A percentile compares a stretch with the other conserved stretches of the same genome.
phyloP scores from a whole-genome alignment of 345 rosid species.

The Heritiera littoralis region DNA sequence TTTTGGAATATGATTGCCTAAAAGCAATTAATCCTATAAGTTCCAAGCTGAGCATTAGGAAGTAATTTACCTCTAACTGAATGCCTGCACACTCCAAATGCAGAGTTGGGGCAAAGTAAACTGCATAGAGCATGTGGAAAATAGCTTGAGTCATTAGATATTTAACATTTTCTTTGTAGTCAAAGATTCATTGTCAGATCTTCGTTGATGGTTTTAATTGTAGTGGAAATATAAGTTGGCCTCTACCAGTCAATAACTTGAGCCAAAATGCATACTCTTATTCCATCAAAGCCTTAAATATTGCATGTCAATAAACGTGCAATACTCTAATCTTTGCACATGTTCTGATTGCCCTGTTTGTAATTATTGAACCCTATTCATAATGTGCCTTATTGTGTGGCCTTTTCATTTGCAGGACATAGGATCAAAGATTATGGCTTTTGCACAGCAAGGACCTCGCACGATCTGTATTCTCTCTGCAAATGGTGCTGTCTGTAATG shows the following conservation, averaged over 20 bases:
- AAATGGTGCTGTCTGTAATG: conserved; percentile 74
- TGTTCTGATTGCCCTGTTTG: neutral
- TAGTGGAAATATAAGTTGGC: neutral
- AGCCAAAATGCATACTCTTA: neutral
- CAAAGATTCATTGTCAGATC: no score
- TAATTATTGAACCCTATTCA: neutral
- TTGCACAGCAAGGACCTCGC: conserved; percentile 81
- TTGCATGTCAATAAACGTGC: no score
- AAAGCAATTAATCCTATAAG: neutral
- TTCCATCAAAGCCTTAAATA: neutral
- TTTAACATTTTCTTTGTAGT: no score
- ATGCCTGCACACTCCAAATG: neutral
- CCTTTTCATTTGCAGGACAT: conserved; percentile 59
- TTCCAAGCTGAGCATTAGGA: neutral
- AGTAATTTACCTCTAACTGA: neutral
- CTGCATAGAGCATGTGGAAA: neutral
- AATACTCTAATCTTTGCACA: neutral
- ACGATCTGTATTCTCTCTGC: conserved; percentile 86
- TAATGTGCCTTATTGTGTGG: neutral
- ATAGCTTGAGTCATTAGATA: no score
- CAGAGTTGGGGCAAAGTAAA: neutral
- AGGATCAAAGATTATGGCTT: conserved; percentile 64
- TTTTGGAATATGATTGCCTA: neutral
- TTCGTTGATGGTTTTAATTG: neutral
- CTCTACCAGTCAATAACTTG: neutral